Conservation (phyloP, 75 land plant species). For the Cryptomeria japonica region DNA sequence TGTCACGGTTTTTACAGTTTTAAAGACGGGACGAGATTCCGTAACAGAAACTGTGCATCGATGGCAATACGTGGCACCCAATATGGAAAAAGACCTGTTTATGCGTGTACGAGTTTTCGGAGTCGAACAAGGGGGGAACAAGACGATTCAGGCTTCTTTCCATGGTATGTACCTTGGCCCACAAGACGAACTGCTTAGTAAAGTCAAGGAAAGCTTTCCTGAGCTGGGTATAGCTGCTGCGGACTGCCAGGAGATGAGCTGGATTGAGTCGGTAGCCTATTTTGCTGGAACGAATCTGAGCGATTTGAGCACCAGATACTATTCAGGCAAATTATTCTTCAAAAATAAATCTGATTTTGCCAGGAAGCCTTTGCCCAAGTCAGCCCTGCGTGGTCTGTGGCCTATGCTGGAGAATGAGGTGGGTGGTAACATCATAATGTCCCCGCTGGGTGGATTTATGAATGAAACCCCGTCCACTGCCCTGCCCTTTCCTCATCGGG, state of each 20-base stretch:
- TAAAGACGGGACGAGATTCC: not conserved
- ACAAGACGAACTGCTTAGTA: not conserved
- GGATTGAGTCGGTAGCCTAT: not conserved
- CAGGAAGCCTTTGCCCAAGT: not conserved
- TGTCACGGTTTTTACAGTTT: slow-evolving; percentile 9
- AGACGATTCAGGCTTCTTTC: not conserved
- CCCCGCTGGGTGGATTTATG: slow-evolving; percentile 17
- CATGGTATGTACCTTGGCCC: slow-evolving; percentile 11
- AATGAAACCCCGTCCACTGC: not conserved
- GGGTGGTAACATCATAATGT: slow-evolving; percentile 2
- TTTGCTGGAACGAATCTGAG: not conserved
- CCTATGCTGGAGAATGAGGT: not conserved
- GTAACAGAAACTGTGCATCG: not conserved
- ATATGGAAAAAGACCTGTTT: not conserved
- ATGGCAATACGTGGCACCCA: not conserved
- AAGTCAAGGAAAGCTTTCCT: not conserved
- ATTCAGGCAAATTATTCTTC: not conserved
- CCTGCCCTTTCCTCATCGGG: slow-evolving; percentile 6
- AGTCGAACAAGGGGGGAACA: not conserved
- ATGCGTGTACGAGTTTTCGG: not conserved
- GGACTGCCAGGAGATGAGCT: slow-evolving; percentile 13
- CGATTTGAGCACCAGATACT: not conserved
- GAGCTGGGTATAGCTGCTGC: not conserved
- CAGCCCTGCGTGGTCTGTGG: not conserved
- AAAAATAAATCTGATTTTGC: slow-evolving; percentile 3